phyloP scores from a whole-genome alignment of 805 yeast genomes.

The Wickerhamia fluorescens region DNA sequence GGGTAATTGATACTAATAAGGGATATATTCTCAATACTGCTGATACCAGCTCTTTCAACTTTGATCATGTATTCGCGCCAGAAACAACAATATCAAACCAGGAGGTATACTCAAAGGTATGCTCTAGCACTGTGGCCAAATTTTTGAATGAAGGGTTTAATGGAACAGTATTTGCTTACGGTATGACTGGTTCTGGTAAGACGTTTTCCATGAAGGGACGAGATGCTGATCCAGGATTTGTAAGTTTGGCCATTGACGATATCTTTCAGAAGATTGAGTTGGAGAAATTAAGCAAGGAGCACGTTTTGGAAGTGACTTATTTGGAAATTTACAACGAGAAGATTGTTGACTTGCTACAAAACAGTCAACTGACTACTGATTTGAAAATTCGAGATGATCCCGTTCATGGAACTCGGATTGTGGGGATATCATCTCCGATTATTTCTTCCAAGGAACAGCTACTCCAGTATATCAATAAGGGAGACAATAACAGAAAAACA shows the following conservation, averaged over 20 bases:
- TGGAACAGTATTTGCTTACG: slow-evolving; percentile 89
- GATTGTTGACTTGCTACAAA: slow-evolving; percentile 62
- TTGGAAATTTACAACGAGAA: slow-evolving; percentile 85
- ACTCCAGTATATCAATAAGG: slow-evolving; percentile 50
- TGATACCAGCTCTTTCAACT: slow-evolving; percentile 55
- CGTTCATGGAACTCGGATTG: slow-evolving; percentile 61
- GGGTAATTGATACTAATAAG: slow-evolving; percentile 36
- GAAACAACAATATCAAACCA: slow-evolving; percentile 36
- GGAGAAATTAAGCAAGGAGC: slow-evolving; percentile 21
- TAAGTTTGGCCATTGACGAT: slow-evolving; percentile 57
- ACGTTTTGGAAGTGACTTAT: slow-evolving; percentile 58
- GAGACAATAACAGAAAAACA: slow-evolving; percentile 71
- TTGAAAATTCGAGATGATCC: slow-evolving; percentile 75
- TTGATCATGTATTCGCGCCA: slow-evolving; percentile 74
- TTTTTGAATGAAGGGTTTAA: slow-evolving; percentile 65
- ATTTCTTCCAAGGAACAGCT: slow-evolving; percentile 57
- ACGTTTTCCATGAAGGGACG: slow-evolving; percentile 82
- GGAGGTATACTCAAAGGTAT: slow-evolving; percentile 50
- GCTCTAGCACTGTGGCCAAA: slow-evolving; percentile 49
- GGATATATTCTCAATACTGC: slow-evolving; percentile 42
- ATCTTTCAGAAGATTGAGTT: slow-evolving; percentile 44
- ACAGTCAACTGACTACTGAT: slow-evolving; percentile 32
- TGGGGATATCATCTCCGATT: slow-evolving; percentile 61
- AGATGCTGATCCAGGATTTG: slow-evolving; percentile 57
- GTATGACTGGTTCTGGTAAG: slow-evolving; percentile 92